These are phyloP conservation scores for Prasinococcaceae sp. DNA, from an alignment of 139 green algal genomes.

Conservation along the genomic window DNA sequence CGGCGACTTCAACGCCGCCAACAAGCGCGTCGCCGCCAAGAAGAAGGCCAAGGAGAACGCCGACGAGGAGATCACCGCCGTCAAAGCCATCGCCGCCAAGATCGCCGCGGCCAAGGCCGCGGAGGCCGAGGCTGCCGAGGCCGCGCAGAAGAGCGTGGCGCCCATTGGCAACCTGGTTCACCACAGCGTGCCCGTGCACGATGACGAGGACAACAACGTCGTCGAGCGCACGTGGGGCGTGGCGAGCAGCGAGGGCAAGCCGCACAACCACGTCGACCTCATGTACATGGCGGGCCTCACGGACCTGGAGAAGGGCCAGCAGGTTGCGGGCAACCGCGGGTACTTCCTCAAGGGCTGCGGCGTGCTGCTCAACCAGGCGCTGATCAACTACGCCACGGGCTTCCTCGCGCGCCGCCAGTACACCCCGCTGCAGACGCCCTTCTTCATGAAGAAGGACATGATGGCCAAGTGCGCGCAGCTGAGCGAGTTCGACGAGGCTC, in stretches of 20 bases:
- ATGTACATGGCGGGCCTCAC: constrained; percentile 80
- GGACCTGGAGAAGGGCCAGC: constrained; percentile 65
- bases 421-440: constrained; percentile 82
- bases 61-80: constrained; percentile 32
- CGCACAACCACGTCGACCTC: constrained; percentile 91
- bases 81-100: constrained; percentile 18
- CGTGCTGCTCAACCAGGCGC: constrained; percentile 91
- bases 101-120: constrained; percentile 40
- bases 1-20: constrained; percentile 82
- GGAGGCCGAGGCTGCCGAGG: constrained; percentile 45
- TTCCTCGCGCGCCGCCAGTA: constrained; percentile 49
- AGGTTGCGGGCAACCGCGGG: constrained; percentile 62
- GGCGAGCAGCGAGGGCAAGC: constrained; percentile 39
- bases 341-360: constrained; percentile 88
- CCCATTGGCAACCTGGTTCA: constrained; percentile 96
- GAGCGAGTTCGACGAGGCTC: constrained; percentile 93
- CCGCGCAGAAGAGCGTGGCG: constrained; percentile 50
- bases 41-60: constrained; percentile 59
- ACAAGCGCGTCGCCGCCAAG: constrained; percentile 49
- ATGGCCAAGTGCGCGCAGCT: constrained; percentile 99
- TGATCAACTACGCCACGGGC: constrained; percentile 62
- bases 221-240: constrained; percentile 57
- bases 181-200: constrained; percentile 71
- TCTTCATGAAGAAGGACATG: constrained; percentile 79
- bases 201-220: constrained; percentile 91